These are phyloP conservation scores for Begonia peltatifolia DNA, from an alignment of 306 rosid genomes.

Conservation along the genomic window DNA sequence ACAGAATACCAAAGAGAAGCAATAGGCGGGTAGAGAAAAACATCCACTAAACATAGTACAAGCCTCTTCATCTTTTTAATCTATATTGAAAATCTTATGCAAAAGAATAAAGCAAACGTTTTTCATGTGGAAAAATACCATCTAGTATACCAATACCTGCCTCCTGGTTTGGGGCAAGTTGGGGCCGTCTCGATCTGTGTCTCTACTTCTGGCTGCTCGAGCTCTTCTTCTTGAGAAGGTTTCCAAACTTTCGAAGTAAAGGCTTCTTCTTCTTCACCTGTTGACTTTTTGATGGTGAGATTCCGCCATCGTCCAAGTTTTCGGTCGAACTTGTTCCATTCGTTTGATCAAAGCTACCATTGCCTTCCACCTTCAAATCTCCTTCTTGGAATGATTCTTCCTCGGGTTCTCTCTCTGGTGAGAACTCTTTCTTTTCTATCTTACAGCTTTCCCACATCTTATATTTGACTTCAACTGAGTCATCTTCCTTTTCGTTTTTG, in stretches of 20 bases:
- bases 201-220: slow-evolving; percentile 54
- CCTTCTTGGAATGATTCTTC: slow-evolving; percentile 57
- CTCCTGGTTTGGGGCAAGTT: slow-evolving; percentile 15
- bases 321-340: slow-evolving; percentile 42
- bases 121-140: slow-evolving; percentile 32
- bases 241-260: slow-evolving; percentile 74
- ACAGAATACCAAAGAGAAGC: slow-evolving; percentile 6
- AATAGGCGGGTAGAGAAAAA: slow-evolving; percentile 1
- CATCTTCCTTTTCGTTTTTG: slow-evolving; percentile 36
- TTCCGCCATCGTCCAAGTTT: slow-evolving; percentile 26
- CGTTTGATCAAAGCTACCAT: slow-evolving; percentile 49
- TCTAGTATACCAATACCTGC: slow-evolving; percentile 35
- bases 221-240: slow-evolving; percentile 85
- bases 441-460: slow-evolving; percentile 95
- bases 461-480: slow-evolving; percentile 38
- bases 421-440: slow-evolving; percentile 91
- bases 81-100: slow-evolving; percentile 38
- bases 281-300: slow-evolving; percentile 56
- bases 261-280: slow-evolving; percentile 87
- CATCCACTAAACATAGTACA: slow-evolving; percentile 34
- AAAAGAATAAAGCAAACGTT: slow-evolving; percentile 40
- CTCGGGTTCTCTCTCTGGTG: slow-evolving; percentile 61
- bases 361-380: slow-evolving; percentile 41
- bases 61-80: slow-evolving; percentile 37
- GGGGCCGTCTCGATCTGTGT: slow-evolving; percentile 11